A percentile compares a stretch with the other conserved stretches of the same genome.
phyloP scores from a whole-genome alignment of 768 basidiomycete genomes.

The Boletellus sp. region DNA sequence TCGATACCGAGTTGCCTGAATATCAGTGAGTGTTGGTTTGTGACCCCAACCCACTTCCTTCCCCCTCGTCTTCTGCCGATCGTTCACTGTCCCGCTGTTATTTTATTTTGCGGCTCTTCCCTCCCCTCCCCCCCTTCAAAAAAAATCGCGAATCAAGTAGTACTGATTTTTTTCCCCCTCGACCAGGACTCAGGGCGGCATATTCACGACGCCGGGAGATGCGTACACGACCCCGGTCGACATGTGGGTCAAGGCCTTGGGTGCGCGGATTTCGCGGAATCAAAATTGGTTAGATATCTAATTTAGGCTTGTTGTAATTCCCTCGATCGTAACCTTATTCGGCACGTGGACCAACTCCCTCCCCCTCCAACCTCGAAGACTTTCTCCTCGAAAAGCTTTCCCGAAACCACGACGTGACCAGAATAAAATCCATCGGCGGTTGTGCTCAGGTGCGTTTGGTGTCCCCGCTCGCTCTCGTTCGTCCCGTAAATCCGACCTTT shows the following conservation, averaged over 20 bases:
- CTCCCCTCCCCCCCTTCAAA: too few species aligned
- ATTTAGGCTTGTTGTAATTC: constrained; percentile 32
- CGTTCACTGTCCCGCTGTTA: background rate
- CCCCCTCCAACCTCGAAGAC: constrained; percentile 45
- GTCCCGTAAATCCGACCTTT: constrained; percentile 5
- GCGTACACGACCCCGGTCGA: constrained; percentile 86
- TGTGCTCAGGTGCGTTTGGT: constrained; percentile 61
- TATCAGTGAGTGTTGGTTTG: constrained; percentile 60
- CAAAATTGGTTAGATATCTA: constrained; percentile 50
- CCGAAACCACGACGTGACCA: constrained; percentile 63
- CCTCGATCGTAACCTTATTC: constrained; percentile 31
- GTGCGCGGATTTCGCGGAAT: constrained; percentile 52
- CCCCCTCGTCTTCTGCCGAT: background rate
- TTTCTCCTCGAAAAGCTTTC: constrained; percentile 70
- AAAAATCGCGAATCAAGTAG: constrained; percentile 12
- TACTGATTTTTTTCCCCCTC: constrained; percentile 12
- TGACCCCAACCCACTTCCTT: background rate
- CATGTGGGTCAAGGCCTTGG: constrained; percentile 87
- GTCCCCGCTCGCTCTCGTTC: background rate
- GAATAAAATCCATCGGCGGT: constrained; percentile 75
- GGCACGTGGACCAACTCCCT: too few species aligned
- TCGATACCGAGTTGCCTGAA: constrained; percentile 74
- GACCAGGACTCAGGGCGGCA: constrained; percentile 76
- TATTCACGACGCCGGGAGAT: constrained; percentile 83
- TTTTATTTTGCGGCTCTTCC: background rate